Evolutionary conservation across 257 asterid species (phyloP).

Genomic region (Ophiorrhiza pumila): DNA sequence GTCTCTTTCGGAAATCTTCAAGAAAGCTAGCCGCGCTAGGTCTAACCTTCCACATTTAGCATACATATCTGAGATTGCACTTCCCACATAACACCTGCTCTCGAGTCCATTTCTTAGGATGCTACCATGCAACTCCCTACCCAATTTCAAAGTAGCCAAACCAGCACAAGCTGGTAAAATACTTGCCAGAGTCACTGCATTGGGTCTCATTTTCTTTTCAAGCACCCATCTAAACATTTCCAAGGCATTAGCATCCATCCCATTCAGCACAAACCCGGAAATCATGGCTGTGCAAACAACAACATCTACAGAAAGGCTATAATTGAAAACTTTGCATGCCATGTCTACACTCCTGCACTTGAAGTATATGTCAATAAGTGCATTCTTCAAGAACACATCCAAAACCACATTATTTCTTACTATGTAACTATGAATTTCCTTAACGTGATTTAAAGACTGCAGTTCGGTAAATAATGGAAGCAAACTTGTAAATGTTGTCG

Average conservation of each 20-base stretch:
- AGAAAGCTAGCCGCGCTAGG: slow-evolving; percentile 50
- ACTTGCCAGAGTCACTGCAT: slow-evolving; percentile 83
- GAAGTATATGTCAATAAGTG: slow-evolving; percentile 78
- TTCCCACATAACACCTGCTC: slow-evolving; percentile 60
- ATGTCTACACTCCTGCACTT: slow-evolving; percentile 60
- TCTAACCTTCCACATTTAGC: slow-evolving; percentile 82
- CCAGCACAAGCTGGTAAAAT: slow-evolving; percentile 81
- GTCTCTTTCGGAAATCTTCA: slow-evolving; percentile 53
- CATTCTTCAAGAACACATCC: slow-evolving; percentile 76
- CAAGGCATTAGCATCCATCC: slow-evolving; percentile 64
- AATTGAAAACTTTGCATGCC: slow-evolving; percentile 54
- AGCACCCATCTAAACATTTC: slow-evolving; percentile 50
- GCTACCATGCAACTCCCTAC: slow-evolving; percentile 70
- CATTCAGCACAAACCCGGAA: slow-evolving; percentile 73
- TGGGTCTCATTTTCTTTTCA: slow-evolving; percentile 57
- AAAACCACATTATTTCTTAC: slow-evolving; percentile 46
- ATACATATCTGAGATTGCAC: slow-evolving; percentile 81
- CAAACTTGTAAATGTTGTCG: slow-evolving; percentile 74
- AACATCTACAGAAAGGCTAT: slow-evolving; percentile 48
- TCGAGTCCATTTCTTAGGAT: slow-evolving; percentile 54
- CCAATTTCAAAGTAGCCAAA: slow-evolving; percentile 51
- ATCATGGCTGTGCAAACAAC: slow-evolving; percentile 83
- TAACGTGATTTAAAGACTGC: slow-evolving; percentile 43
- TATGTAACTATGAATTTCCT: slow-evolving; percentile 68
- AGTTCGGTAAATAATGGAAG: slow-evolving; percentile 59